Conservation (phyloP, 2,329 filamentous ascomycete genomes). For the Diaporthe sp. region DNA sequence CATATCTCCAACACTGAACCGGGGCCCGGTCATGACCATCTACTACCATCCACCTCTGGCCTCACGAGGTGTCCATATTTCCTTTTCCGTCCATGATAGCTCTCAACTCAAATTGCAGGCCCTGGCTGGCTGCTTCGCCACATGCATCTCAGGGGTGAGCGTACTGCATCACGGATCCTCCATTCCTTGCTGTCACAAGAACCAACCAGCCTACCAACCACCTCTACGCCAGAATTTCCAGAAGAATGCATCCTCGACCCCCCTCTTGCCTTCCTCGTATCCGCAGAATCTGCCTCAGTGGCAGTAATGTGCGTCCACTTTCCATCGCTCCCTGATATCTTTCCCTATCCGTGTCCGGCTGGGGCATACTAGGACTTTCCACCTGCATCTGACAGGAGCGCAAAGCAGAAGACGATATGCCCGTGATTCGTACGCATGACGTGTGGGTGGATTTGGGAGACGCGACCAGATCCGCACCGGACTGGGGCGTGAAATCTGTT, state of each 20-base stretch:
- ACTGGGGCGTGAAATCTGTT: conserved; percentile 37
- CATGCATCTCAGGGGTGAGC: background rate
- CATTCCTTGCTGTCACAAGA: background rate
- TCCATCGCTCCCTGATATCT: background rate
- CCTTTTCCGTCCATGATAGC: background rate
- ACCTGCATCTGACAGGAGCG: background rate
- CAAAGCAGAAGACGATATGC: background rate
- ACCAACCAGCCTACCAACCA: background rate
- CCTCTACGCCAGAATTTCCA: background rate
- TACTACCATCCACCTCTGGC: background rate
- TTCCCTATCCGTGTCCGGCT: background rate
- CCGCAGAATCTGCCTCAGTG: too few relatives aligned
- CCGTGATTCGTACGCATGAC: background rate
- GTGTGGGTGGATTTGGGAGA: background rate
- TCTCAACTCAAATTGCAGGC: background rate
- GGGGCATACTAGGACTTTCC: background rate
- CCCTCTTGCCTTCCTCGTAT: background rate
- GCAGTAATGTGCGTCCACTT: background rate
- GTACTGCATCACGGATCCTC: background rate
- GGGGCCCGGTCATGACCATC: background rate
- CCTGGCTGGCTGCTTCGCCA: background rate
- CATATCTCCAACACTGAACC: background rate
- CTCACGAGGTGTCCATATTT: background rate
- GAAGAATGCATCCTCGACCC: background rate
- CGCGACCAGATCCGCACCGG: background rate